Percentiles rank a stretch among this genome's conserved stretches.
phyloP scores from a whole-genome alignment of 169 alveolate species.

The Amoebophrya sp. region DNA sequence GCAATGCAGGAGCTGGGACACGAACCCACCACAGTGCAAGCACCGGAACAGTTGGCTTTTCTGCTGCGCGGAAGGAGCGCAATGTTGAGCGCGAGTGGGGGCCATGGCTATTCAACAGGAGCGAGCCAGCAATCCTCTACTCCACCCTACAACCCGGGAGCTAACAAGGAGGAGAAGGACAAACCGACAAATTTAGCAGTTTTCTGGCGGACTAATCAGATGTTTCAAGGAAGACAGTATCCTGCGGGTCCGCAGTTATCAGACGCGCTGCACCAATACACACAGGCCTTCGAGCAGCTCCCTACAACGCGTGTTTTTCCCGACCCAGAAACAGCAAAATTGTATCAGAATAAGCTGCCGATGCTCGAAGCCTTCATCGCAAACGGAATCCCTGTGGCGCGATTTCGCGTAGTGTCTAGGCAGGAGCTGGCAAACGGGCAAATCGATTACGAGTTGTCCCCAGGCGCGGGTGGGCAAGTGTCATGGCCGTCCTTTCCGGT shows the following conservation, averaged over 20 bases:
- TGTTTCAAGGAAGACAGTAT: background rate
- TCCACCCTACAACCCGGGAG: too few species aligned
- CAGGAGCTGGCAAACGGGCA: background rate
- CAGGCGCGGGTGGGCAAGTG: background rate
- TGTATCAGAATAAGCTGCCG: background rate
- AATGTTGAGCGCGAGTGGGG: background rate
- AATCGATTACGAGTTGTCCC: background rate
- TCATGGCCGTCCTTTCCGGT: background rate
- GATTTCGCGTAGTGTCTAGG: background rate
- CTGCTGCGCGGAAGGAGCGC: background rate
- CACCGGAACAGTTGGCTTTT: background rate
- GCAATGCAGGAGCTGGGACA: background rate
- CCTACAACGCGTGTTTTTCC: background rate
- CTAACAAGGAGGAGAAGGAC: background rate
- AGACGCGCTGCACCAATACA: background rate
- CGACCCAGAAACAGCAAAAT: background rate
- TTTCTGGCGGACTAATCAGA: background rate
- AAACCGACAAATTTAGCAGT: background rate
- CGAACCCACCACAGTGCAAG: background rate
- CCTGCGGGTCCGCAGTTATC: background rate
- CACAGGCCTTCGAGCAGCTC: background rate
- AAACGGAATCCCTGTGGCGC: background rate
- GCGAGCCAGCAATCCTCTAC: too few species aligned
- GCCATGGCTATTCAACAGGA: too few species aligned
- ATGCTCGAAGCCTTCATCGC: background rate